These are phyloP conservation scores for Bertia moriformis DNA, from an alignment of 2,329 filamentous ascomycete species.

Conservation along the genomic window DNA sequence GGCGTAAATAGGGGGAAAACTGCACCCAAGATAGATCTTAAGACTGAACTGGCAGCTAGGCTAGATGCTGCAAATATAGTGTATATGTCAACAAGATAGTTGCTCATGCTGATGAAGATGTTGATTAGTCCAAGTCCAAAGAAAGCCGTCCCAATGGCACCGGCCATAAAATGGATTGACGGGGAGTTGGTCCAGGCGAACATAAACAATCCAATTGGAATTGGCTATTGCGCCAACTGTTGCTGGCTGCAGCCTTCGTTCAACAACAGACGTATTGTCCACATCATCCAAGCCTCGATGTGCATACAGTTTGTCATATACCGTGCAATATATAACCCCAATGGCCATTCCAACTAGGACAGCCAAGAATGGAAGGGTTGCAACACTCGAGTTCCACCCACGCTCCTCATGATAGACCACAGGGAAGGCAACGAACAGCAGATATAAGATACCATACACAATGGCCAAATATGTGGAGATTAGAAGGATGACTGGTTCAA, in stretches of 20 bases:
- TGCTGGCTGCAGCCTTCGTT: constrained; percentile 38
- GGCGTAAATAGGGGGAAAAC: background rate
- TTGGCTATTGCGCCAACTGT: constrained; percentile 36
- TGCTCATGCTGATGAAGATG: constrained; percentile 36
- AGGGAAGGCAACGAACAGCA: constrained; percentile 25
- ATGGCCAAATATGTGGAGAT: background rate
- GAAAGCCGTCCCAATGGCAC: constrained; percentile 13
- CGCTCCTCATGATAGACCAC: constrained; percentile 35
- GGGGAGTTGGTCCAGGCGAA: constrained; percentile 39
- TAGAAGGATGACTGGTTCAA: background rate
- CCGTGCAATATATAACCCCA: constrained; percentile 30
- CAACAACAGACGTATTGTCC: constrained; percentile 32
- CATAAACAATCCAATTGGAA: constrained; percentile 40
- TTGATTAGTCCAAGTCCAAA: constrained; percentile 25
- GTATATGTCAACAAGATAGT: constrained; percentile 39
- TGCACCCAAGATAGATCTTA: background rate
- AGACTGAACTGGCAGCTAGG: background rate
- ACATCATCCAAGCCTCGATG: constrained; percentile 17
- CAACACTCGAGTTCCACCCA: constrained; percentile 31
- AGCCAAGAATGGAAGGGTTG: constrained; percentile 39
- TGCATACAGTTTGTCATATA: constrained; percentile 29
- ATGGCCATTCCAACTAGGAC: constrained; percentile 36
- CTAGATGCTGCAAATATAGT: constrained; percentile 44
- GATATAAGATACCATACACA: constrained; percentile 13
- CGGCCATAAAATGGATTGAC: constrained; percentile 32